phyloP scores from a whole-genome alignment of 2,329 filamentous ascomycete species.

The Periconia digitata region DNA sequence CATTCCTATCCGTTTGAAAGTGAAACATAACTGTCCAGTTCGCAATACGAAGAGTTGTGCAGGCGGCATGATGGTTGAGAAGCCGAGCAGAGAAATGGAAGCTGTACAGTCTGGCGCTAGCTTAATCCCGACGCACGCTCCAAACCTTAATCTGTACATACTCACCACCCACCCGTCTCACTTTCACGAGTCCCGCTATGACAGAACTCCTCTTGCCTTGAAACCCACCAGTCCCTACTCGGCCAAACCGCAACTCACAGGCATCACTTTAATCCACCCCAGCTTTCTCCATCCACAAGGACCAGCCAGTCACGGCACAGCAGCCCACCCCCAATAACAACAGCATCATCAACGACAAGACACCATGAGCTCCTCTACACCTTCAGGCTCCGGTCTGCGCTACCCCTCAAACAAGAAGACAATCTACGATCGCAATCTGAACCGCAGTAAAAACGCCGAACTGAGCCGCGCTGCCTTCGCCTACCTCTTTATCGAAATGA shows the following conservation, averaged over 20 bases:
- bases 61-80: too few relatives aligned
- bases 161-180: conserved; percentile 9
- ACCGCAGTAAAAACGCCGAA: conserved; percentile 84
- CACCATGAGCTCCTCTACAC: conserved; percentile 9
- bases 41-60: too few relatives aligned
- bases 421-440: conserved; percentile 95
- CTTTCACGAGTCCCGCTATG: background rate
- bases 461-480: conserved; percentile 92
- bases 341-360: conserved; percentile 29
- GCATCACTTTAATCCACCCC: conserved; percentile 6
- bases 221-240: background rate
- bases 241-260: conserved; percentile 18
- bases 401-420: conserved; percentile 94
- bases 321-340: conserved; percentile 14
- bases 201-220: background rate
- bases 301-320: conserved; percentile 5
- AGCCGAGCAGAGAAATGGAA: too few relatives aligned
- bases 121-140: conserved; percentile 20
- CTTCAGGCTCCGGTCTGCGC: conserved; percentile 62
- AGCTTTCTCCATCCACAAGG: conserved; percentile 6
- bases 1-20: too few relatives aligned
- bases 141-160: conserved; percentile 19
- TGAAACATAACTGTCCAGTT: too few relatives aligned
- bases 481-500: conserved; percentile 95
- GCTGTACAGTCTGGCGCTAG: too few relatives aligned